Percentiles rank a stretch among this genome's conserved stretches.
phyloP scores from a whole-genome alignment of 257 asterid genomes.

The Fraxinus cuspidata region DNA sequence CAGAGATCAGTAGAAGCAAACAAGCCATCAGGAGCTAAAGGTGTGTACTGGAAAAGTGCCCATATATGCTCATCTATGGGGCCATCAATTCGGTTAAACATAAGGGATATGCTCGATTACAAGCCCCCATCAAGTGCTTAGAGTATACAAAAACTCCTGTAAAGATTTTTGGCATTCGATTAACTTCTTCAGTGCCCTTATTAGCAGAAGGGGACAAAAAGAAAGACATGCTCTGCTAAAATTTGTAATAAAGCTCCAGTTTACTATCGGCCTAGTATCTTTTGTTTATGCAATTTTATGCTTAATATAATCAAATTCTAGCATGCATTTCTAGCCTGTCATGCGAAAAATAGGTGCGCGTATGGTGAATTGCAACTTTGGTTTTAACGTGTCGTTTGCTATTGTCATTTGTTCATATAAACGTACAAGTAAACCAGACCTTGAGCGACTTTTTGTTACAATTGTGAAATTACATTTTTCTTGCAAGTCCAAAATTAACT shows the following conservation, averaged over 20 bases:
- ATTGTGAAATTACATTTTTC: too few relatives aligned
- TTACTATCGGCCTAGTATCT: too few relatives aligned
- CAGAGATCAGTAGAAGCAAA: slow-evolving; percentile 95
- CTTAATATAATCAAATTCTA: too few relatives aligned
- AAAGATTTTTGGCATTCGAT: slow-evolving; percentile 26
- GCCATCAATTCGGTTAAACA: slow-evolving; percentile 85
- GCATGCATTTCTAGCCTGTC: too few relatives aligned
- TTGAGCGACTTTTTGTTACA: too few relatives aligned
- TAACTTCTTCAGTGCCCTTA: slow-evolving; percentile 8
- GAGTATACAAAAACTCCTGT: slow-evolving; percentile 33
- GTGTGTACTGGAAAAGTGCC: slow-evolving; percentile 94
- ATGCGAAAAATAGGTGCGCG: too few relatives aligned
- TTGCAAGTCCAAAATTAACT: too few relatives aligned
- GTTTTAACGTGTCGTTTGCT: too few relatives aligned
- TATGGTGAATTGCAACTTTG: too few relatives aligned
- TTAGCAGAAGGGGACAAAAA: slow-evolving; percentile 35
- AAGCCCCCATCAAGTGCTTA: slow-evolving; percentile 52
- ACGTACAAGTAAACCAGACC: too few relatives aligned
- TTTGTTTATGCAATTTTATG: too few relatives aligned
- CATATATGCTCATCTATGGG: slow-evolving; percentile 96
- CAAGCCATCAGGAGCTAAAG: slow-evolving; percentile 93
- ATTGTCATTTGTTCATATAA: too few relatives aligned
- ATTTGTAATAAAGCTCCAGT: slow-evolving; percentile 10
- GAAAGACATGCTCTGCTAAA: slow-evolving; percentile 19
- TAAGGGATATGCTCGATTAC: slow-evolving; percentile 78